Evolutionary conservation across 805 yeast genomes (phyloP).

Genomic region (Myxozyma monticola): DNA sequence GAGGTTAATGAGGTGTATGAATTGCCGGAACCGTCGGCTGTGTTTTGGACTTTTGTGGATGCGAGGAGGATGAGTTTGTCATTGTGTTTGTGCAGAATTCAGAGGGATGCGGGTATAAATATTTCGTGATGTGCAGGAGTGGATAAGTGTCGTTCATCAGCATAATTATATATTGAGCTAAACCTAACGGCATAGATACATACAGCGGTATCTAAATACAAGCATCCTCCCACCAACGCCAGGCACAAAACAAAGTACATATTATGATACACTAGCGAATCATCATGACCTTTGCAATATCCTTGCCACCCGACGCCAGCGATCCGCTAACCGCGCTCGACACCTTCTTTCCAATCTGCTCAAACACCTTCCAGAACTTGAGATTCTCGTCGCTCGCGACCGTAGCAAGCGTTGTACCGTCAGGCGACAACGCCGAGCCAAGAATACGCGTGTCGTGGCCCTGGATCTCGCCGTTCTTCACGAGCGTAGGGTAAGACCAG

Average conservation of each 20-base stretch:
- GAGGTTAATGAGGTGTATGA: no score
- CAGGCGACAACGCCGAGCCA: conserved; percentile 83
- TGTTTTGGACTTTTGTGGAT: no score
- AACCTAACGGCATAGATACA: neutral
- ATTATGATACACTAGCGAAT: conserved; percentile 42
- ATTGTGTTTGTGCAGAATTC: no score
- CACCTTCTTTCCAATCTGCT: conserved; percentile 45
- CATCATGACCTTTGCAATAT: conserved; percentile 54
- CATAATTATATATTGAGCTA: neutral
- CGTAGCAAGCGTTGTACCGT: conserved; percentile 85
- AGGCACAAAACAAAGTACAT: neutral
- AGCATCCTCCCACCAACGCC: conserved; percentile 5
- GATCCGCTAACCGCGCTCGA: conserved; percentile 35
- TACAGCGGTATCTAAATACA: conserved; percentile 2
- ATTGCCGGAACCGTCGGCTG: no score
- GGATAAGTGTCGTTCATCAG: no score
- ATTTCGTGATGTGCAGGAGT: no score
- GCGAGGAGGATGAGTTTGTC: no score
- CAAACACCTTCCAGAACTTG: conserved; percentile 92
- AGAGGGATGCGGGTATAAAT: no score
- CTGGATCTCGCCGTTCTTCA: conserved; percentile 83
- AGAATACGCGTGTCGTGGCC: conserved; percentile 92
- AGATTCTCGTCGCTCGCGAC: conserved; percentile 95
- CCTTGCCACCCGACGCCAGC: conserved; percentile 45
- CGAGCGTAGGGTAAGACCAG: conserved; percentile 81